A percentile compares a stretch with the other conserved stretches of the same genome.
phyloP scores from a whole-genome alignment of 2,329 filamentous ascomycete genomes.

The Rhynchosporium secalis region DNA sequence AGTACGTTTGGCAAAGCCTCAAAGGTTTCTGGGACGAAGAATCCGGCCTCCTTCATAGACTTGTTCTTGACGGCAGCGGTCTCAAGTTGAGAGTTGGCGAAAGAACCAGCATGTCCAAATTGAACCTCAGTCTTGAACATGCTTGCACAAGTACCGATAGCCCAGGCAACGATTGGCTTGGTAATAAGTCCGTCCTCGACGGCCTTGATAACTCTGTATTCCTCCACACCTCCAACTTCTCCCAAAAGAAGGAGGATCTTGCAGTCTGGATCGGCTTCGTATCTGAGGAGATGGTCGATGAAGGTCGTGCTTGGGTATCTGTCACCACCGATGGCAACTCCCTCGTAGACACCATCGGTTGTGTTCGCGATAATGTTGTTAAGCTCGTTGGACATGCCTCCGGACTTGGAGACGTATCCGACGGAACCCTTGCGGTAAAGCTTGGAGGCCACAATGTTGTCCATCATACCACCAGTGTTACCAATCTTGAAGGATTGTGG shows the following conservation, averaged over 20 bases:
- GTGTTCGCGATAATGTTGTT: conserved; percentile 99
- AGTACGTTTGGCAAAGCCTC: conserved; percentile 86
- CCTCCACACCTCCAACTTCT: conserved; percentile 98
- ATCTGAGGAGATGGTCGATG: conserved; percentile 96
- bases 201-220: conserved; percentile 99
- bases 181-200: conserved; percentile 93
- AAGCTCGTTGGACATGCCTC: conserved; percentile 99
- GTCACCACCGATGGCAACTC: conserved; percentile 98
- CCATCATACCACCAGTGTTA: conserved; percentile 99
- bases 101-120: conserved; percentile 97
- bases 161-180: conserved; percentile 99
- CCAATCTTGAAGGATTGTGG: conserved; percentile 99
- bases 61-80: conserved; percentile 96
- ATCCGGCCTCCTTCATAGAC: conserved; percentile 91
- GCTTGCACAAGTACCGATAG: conserved; percentile 97
- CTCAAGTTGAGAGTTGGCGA: conserved; percentile 99
- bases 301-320: conserved; percentile 98
- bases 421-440: conserved; percentile 99
- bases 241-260: conserved; percentile 95
- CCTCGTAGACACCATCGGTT: conserved; percentile 98
- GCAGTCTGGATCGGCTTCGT: conserved; percentile 94
- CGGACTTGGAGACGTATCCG: conserved; percentile 99
- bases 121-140: conserved; percentile 99
- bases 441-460: conserved; percentile 99
- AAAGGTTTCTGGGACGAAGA: conserved; percentile 93